Conservation (phyloP, 495 filamentous ascomycete genomes). For the Daldinia decipiens region DNA sequence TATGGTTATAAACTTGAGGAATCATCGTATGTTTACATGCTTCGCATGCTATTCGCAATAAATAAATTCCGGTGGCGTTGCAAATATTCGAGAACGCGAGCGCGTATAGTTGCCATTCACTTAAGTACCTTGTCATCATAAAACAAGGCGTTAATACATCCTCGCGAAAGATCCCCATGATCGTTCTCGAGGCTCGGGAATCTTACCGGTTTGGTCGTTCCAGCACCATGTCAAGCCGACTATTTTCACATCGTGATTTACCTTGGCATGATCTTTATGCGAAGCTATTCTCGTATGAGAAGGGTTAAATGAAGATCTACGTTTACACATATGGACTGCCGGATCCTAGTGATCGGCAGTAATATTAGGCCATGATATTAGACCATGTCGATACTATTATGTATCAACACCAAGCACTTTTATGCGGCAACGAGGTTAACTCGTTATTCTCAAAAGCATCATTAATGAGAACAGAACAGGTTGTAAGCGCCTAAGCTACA, state of each 20-base stretch:
- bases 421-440: neutral
- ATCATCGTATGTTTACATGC: neutral
- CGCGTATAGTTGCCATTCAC: neutral
- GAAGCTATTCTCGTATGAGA: neutral
- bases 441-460: neutral
- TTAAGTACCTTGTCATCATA: neutral
- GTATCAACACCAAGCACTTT: neutral
- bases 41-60: neutral
- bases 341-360: neutral
- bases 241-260: neutral
- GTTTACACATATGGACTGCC: neutral
- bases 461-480: slow-evolving; percentile 5
- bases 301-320: slow-evolving; percentile 6
- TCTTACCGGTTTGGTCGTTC: neutral
- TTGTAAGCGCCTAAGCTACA: slow-evolving; percentile 19
- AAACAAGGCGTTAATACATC: neutral
- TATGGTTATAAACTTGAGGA: neutral
- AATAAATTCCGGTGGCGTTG: neutral
- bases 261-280: neutral
- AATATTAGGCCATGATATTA: neutral
- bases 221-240: neutral
- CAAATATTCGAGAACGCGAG: neutral
- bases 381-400: neutral
- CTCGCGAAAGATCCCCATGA: slow-evolving; percentile 1
- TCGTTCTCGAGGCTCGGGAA: neutral